Base-by-base conservation (phyloP, 257 asterid genomes). In the Primulina huaijiensis region DNA sequence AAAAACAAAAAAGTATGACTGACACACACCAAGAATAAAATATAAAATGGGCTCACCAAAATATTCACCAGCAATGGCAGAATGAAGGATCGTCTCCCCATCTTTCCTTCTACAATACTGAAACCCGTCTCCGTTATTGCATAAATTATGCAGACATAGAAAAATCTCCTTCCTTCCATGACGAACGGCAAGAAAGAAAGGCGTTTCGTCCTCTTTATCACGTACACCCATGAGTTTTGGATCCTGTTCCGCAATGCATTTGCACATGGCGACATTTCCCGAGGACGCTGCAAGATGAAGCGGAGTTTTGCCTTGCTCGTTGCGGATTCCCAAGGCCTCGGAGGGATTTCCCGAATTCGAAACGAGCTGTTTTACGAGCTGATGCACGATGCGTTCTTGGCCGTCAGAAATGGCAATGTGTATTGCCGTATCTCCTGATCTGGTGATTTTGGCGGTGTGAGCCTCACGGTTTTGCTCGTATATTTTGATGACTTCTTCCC, bases 71-170 rank as follows among this genome's bases (percentile, higher is more conserved):
- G 52, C 3, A 33, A 79, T 64, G 43, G 83, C 83, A 5, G 70
- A 29, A 55, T 79, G 83, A 3, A 79, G 80, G 23, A 79, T 79
- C 3, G 83, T 79, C 8, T 79, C 83, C 2, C 83, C 83, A 29
- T 72, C 68, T 14, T n/a, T 72, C 5, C 75, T 46, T 60, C 70
- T 68, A n/a, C 71, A 68, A 12, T 79, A 75, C 0, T 0, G 2
- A 14, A 68, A 60, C 12, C 72, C 67, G 3, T 29, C 21, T 0
- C 7, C n/a, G 0, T 1, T 0, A 0, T 4, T 0, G 12, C 77
- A 70, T 1, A 67, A 5, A 0, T 0, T 0, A 62, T 62, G 71
- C 1, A 82, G 63, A 4, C 69, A 60, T 6, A 43, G 72, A 71
- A 73, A 82, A 10, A 77, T 83, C 0, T 71, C 72, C 70, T 64